Percentiles rank a stretch among this genome's conserved stretches.
Evolutionary conservation across 106 monocot species (phyloP).

Genomic region (Dendrobium catenatum): DNA sequence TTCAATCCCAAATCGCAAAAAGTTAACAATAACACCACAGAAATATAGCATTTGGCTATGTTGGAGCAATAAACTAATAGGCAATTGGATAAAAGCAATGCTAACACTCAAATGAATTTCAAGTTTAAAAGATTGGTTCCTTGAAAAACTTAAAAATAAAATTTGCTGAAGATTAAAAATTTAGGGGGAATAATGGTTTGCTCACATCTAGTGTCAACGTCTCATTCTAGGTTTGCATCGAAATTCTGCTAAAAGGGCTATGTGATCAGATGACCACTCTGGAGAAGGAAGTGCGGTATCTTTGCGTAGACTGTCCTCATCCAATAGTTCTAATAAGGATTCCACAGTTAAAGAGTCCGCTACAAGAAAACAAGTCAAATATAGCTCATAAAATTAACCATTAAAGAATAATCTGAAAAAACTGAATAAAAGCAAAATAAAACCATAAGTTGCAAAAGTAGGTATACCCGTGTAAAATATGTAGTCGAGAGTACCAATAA

Average conservation of each 20-base stretch:
- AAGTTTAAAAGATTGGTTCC: no score
- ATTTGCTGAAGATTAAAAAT: not conserved
- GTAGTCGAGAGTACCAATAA: slow-evolving; percentile 87
- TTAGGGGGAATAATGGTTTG: not conserved
- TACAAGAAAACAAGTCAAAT: slow-evolving; percentile 25
- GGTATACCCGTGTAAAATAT: slow-evolving; percentile 89
- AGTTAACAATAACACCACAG: no score
- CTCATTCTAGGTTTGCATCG: slow-evolving; percentile 63
- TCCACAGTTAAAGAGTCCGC: slow-evolving; percentile 89
- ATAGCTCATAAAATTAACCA: not conserved
- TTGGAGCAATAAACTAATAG: not conserved
- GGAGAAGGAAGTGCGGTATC: slow-evolving; percentile 95
- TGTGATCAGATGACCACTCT: slow-evolving; percentile 95
- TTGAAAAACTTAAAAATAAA: not conserved
- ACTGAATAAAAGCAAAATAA: no score
- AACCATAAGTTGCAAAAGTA: not conserved
- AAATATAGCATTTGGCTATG: no score
- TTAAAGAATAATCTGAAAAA: no score
- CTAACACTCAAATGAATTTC: not conserved
- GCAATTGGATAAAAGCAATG: not conserved
- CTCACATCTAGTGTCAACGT: slow-evolving; percentile 19
- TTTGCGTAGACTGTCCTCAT: slow-evolving; percentile 81
- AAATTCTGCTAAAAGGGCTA: slow-evolving; percentile 89
- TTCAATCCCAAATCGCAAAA: no score
- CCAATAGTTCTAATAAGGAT: slow-evolving; percentile 82